Base-by-base conservation (phyloP, 495 filamentous ascomycete genomes). In the Bryoglossum gracile region DNA sequence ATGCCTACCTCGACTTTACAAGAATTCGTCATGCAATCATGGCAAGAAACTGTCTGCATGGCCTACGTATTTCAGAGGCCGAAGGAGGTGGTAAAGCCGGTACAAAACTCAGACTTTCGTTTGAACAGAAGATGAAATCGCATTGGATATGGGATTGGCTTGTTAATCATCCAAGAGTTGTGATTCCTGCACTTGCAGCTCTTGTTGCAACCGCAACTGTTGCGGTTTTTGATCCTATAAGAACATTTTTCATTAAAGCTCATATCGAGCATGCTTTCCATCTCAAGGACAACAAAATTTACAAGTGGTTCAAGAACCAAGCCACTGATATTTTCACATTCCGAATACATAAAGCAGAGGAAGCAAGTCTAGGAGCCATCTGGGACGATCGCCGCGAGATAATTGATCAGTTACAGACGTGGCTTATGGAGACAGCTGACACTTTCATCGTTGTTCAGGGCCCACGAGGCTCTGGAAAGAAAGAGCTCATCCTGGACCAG, bases 361-460 rank as follows among this genome's bases (percentile, higher is more conserved):
- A 83, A 35, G 81, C 77, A 4, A 81, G 84, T 10, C 70, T 98
- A 38, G 73, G 80, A 42, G 85, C 86, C 2, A 78, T 98, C 25
- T 95, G 89, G 82, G 87, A 88, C 48, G 89, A 96, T 33, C 81
- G 88, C 11, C 86, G 86, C 54, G 76, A 75, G 24, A 71, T 86
- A 38, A 91, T 96, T 51, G 74, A 86, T 18, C 80, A 87, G 55
- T 75, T 98, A 8, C 81, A 82, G 46, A 80, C 78, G n/a, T 94
- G 87, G 86, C 67, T 98, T 3, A 79, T 83, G 45, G 92, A 96
- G 57, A 86, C 84, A 1, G 78, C 79, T 1, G 87, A 90, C 37
- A 96, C 90, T 0, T 97, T 98, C 63, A 92, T 97, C 52, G 84
- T 98, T 21, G 77, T 98, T 9, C 87, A 95, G 59, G 92, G 92